Base-by-base conservation (phyloP, 169 alveolate genomes). In the Sarcocystis neurona region DNA sequence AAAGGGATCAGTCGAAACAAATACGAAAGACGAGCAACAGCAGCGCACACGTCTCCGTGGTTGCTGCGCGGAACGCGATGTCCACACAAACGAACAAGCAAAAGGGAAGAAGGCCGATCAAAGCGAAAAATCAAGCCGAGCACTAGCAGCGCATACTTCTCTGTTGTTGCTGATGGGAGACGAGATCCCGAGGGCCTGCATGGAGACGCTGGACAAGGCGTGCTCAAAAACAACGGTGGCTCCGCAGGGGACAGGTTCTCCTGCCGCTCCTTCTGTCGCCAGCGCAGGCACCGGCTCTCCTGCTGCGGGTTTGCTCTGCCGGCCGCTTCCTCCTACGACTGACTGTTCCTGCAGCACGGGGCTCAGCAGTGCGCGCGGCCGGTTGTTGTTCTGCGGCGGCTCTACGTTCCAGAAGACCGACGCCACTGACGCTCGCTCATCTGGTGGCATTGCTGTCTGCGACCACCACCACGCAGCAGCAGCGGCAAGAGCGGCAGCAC, bases 161-260 rank as follows among this genome's bases (percentile, higher is more conserved):
- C 46, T 72, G 43, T 72, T n/a, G 32, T 37, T 72, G 56, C 82
- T 72, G 82, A 72, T 37, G 15, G 82, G 82, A 3, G 82, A 72
- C 12, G 82, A 43, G 58, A 32, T 56, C 43, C 82, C 53, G 30
- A 37, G 20, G 8, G 82, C 82, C 56, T 72, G 82, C 58, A 86
- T 47, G 34, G 66, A 8, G n/a, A 77, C 90, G 66, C 48, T 48
- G 41, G 85, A 70, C 68, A 78, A 43, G 47, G 53, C 79, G 58
- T 72, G 90, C 46, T 86, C 85, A 41, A 86, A 68, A 46, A 41
- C 50, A 20, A 86, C 58, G 2, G 63, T 44, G 12, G 77, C 20
- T 46, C 85, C 85, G 66, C 90, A 86, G 66, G 46, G 77, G 20
- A 86, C 85, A 3, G 85, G 58, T 4, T 18, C 90, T n/a, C 90